Conservation (phyloP, 495 filamentous ascomycete genomes). For the Friedmanniomyces endolithicus region DNA sequence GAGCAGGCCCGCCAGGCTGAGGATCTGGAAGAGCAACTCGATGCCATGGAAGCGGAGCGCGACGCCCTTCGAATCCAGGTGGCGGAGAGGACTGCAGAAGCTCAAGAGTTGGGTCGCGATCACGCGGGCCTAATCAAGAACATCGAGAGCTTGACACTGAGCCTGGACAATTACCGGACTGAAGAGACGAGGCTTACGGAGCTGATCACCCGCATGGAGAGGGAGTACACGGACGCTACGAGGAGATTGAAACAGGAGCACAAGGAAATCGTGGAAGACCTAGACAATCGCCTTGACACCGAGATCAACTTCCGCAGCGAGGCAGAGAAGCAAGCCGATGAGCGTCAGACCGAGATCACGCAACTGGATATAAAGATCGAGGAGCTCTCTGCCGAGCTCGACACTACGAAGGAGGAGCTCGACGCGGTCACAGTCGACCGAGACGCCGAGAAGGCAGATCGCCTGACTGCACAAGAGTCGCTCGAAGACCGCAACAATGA, state of each 20-base stretch:
- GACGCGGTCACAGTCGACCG: conserved; percentile 1
- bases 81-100: conserved; percentile 38
- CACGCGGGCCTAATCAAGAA: conserved; percentile 8
- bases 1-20: conserved; percentile 33
- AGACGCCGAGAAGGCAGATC: conserved; percentile 3
- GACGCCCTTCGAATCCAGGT: conserved; percentile 40
- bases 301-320: conserved; percentile 14
- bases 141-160: conserved; percentile 46
- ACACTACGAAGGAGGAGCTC: conserved; percentile 6
- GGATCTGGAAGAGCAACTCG: conserved; percentile 22
- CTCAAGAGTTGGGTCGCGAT: conserved; percentile 14
- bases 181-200: conserved; percentile 53
- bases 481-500: conserved; percentile 12
- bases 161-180: conserved; percentile 49
- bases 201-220: conserved; percentile 48
- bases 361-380: conserved; percentile 19
- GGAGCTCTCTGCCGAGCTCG: conserved; percentile 6
- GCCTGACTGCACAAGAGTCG: conserved; percentile 16
- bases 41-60: neutral
- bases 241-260: conserved; percentile 20
- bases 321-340: conserved; percentile 17
- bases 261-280: conserved; percentile 12
- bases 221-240: conserved; percentile 34
- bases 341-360: conserved; percentile 14
- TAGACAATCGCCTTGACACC: conserved; percentile 19